Evolutionary conservation across 192 early-diverging fungal species (phyloP), one percentile per base, ranked within the genome.

Genomic region (Podila clonocystis): DNA sequence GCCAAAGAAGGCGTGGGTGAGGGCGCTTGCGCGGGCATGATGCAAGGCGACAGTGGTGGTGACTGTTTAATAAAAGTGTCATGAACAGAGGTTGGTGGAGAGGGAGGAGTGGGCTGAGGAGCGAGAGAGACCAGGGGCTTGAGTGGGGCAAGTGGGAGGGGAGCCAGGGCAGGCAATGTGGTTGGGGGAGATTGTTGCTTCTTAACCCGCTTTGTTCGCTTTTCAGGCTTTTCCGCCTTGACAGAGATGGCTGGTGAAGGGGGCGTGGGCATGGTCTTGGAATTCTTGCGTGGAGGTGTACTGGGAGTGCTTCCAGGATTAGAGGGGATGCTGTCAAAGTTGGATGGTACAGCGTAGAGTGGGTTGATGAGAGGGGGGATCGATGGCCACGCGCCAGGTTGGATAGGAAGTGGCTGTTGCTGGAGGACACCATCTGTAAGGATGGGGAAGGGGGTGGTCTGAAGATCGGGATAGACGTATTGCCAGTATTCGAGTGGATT

Each of bases 401-500:
- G 66, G 30, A 36, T 30, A 22, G 45, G 73, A 30, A 68, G 74
- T 52, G 65, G 67, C 28, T 65, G 63, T 48, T 74, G 63, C 17
- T 67, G 65, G 15, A 57, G 45, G 31, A 52, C 30, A 7, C 19
- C 50, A 36, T 58, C 20, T 34, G 20, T 20, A n/a, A 38, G 62
- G 34, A 63, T 20, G 30, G 30, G 62, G 33, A 63, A 63, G 33
- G 45, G 17, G 34, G 48, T 15, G 29, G 66, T 65, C 0, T 60
- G 33, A 1, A 80, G 71, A 60, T 80, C 77, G 11, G 77, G 62
- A 52, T 80, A 80, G 15, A 80, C 66, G 41, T 80, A 80, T 49
- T 80, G 77, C 77, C 77, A 80, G 28, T 80, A 80, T 2, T 80
- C 77, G 15, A 80, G 71, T 26, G 77, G 71, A 36, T 41, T 72